These are phyloP conservation scores for Lentithecium fluviatile DNA, from an alignment of 495 filamentous ascomycete genomes.

Conservation along the genomic window DNA sequence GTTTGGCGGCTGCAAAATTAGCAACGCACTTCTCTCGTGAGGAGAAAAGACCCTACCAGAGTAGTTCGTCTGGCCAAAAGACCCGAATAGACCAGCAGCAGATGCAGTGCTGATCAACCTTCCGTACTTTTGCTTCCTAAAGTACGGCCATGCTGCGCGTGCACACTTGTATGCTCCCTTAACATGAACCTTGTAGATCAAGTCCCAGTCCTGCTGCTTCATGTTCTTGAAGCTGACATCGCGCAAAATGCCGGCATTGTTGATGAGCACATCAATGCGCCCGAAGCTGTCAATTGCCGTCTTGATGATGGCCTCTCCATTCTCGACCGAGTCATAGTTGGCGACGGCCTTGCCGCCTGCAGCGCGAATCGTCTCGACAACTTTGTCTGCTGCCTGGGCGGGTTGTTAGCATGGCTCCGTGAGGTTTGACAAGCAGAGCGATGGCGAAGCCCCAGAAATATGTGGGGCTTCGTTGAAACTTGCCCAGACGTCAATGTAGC, in stretches of 20 bases:
- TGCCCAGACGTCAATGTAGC: not conserved
- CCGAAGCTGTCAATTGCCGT: slow-evolving; percentile 92
- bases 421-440: slow-evolving; percentile 14
- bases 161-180: slow-evolving; percentile 97
- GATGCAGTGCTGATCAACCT: slow-evolving; percentile 95
- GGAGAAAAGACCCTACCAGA: slow-evolving; percentile 54
- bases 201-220: slow-evolving; percentile 95
- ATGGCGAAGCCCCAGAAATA: too few species aligned
- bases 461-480: too few species aligned
- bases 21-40: not conserved
- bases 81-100: slow-evolving; percentile 91
- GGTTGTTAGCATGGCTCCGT: slow-evolving; percentile 21
- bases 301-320: slow-evolving; percentile 93
- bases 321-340: slow-evolving; percentile 96
- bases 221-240: slow-evolving; percentile 99
- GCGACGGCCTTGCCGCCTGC: slow-evolving; percentile 94
- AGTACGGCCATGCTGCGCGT: slow-evolving; percentile 94
- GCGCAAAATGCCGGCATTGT: slow-evolving; percentile 96
- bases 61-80: slow-evolving; percentile 96
- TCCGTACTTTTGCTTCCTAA: slow-evolving; percentile 97
- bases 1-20: slow-evolving; percentile 70
- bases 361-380: slow-evolving; percentile 90
- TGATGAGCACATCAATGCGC: slow-evolving; percentile 90
- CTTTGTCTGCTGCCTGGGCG: slow-evolving; percentile 79
- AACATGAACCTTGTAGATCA: slow-evolving; percentile 90